A percentile compares a stretch with the other conserved stretches of the same genome.
Conservation (phyloP, 140 eudicot genomes). For the Flaveria floridana region DNA sequence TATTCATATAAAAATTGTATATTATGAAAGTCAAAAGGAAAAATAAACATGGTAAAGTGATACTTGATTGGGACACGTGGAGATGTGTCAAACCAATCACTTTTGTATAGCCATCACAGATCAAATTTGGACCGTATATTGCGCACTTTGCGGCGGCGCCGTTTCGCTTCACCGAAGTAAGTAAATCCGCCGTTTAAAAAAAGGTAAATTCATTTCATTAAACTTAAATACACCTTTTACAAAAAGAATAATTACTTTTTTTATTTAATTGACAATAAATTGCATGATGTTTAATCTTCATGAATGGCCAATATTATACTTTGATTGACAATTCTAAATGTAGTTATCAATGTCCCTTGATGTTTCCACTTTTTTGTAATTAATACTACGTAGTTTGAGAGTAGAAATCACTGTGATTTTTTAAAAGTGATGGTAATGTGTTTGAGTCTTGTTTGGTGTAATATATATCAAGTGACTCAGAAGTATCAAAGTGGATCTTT, state of each 20-base stretch:
- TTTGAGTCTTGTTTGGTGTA: too few relatives aligned
- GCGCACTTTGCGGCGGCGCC: constrained; percentile 37
- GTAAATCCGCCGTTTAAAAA: constrained; percentile 20
- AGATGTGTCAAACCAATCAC: constrained; percentile 1
- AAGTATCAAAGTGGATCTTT: too few relatives aligned
- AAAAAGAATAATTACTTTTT: neutral
- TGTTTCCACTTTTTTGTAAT: neutral
- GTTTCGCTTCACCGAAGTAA: constrained; percentile 30
- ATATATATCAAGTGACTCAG: too few relatives aligned
- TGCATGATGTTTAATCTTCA: neutral
- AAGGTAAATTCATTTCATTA: too few relatives aligned
- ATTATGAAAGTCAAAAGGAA: neutral
- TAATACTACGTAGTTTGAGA: too few relatives aligned
- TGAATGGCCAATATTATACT: neutral
- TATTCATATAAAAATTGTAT: too few relatives aligned
- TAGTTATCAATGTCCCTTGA: neutral
- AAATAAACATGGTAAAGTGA: constrained; percentile 14
- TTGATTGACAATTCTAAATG: too few relatives aligned
- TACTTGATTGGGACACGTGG: constrained; percentile 33
- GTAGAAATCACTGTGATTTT: too few relatives aligned
- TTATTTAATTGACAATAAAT: neutral
- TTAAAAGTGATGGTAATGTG: too few relatives aligned
- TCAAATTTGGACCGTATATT: constrained; percentile 22
- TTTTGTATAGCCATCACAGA: constrained; percentile 5
- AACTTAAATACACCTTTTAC: neutral